These are phyloP conservation scores for Rhodocollybia butyracea DNA, from an alignment of 768 basidiomycete genomes.

Conservation along the genomic window DNA sequence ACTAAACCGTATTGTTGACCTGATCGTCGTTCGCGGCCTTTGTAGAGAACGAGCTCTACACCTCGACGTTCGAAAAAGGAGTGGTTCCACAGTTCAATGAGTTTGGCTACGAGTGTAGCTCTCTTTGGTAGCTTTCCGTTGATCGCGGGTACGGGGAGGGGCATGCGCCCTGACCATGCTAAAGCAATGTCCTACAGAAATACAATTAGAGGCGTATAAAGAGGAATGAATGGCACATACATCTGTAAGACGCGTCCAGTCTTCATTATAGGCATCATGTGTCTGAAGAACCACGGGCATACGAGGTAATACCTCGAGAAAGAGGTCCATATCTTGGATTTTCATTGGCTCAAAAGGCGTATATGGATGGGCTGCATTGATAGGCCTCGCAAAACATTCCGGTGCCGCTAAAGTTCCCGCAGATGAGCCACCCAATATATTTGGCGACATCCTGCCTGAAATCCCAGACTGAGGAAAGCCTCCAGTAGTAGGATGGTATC, in stretches of 20 bases:
- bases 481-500: slow-evolving; percentile 13
- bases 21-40: slow-evolving; percentile 75
- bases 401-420: slow-evolving; percentile 50
- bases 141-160: slow-evolving; percentile 49
- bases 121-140: slow-evolving; percentile 53
- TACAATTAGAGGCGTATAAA: neutral
- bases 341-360: slow-evolving; percentile 68
- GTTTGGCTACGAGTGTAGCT: slow-evolving; percentile 59
- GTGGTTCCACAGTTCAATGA: slow-evolving; percentile 77
- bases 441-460: neutral
- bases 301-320: slow-evolving; percentile 61
- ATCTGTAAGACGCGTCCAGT: slow-evolving; percentile 79
- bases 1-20: slow-evolving; percentile 52
- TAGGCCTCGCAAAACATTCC: slow-evolving; percentile 71
- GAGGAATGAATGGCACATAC: slow-evolving; percentile 33
- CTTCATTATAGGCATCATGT: slow-evolving; percentile 75
- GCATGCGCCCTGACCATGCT: slow-evolving; percentile 76
- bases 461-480: slow-evolving; percentile 5
- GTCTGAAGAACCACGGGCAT: slow-evolving; percentile 71
- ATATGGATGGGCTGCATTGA: slow-evolving; percentile 65
- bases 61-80: slow-evolving; percentile 74
- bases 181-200: slow-evolving; percentile 60
- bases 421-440: slow-evolving; percentile 4
- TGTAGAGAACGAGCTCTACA: slow-evolving; percentile 79
- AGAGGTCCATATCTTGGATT: slow-evolving; percentile 74